These are phyloP conservation scores for Blastomyces silverae DNA, from an alignment of 2,329 filamentous ascomycete species.

Conservation along the genomic window DNA sequence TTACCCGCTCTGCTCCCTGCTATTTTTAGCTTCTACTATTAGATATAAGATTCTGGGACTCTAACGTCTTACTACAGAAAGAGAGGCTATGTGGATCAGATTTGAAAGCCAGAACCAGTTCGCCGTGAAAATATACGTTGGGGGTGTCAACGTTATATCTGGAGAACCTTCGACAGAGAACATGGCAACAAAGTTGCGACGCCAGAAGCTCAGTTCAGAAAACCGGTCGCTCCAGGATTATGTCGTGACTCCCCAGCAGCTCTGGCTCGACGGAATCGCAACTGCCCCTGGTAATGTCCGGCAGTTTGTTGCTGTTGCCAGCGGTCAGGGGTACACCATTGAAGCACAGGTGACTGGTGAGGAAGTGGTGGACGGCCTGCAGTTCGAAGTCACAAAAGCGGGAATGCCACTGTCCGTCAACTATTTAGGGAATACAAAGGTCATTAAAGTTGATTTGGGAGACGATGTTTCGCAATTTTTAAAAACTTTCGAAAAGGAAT, in stretches of 20 bases:
- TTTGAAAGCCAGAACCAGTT: conserved; percentile 29
- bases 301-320: conserved; percentile 47
- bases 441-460: conserved; percentile 2
- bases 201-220: conserved; percentile 18
- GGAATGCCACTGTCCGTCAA: not conserved
- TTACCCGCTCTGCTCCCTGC: conserved; percentile 12
- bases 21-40: not conserved
- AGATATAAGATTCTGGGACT: conserved; percentile 2
- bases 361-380: conserved; percentile 40
- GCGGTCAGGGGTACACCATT: conserved; percentile 40
- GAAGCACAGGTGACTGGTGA: conserved; percentile 44
- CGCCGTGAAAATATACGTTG: conserved; percentile 38
- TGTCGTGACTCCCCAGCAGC: conserved; percentile 36
- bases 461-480: not conserved
- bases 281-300: conserved; percentile 33
- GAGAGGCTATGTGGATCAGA: conserved; percentile 42
- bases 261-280: conserved; percentile 42
- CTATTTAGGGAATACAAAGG: conserved; percentile 2
- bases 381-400: conserved; percentile 41
- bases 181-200: conserved; percentile 21
- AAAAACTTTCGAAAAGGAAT: not conserved
- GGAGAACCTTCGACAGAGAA: conserved; percentile 30
- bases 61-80: conserved; percentile 23
- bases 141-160: conserved; percentile 41
- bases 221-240: conserved; percentile 39